Evolutionary conservation across 2,329 filamentous ascomycete species (phyloP), one percentile per base, ranked within the genome.

Genomic region (Botrytis medusae): DNA sequence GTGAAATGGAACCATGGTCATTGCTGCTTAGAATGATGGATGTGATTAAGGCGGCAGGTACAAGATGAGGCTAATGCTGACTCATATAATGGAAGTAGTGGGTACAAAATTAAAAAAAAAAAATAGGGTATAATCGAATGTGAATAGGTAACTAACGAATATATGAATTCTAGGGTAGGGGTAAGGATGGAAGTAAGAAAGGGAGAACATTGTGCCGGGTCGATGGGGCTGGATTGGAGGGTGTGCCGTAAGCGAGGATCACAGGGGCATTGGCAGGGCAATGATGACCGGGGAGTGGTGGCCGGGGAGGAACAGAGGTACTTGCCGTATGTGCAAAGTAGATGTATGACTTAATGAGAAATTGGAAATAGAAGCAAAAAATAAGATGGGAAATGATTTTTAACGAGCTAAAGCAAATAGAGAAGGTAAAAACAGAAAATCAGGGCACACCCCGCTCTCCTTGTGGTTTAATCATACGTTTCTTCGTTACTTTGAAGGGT

Each of bases 201-300:
- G 71, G 71, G 46, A 48, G 62, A 72, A 68, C 40, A 48, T 72
- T 72, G n/a, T 59, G 48, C 71, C 71, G 71, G 71, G 29, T 68
- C 22, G n/a, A 59, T 51, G 48, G 69, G 69, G 62, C 62, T 61
- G 48, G 63, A 51, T 37, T 51, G 63, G 60, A n/a, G 44, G 42
- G 44, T 51, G 46, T 65, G 4, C 18, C 25, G 37, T 68, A 72
- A 68, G 62, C 71, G 71, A 72, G 48, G 8, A 29, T 6, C 46
- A 42, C 60, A 64, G 44, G 42, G 37, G 60, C 4, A 29, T 42
- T 2, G 37, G 54, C 60, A 37, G 61, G 61, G 61, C 12, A 63
- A 10, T 44, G 54, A 29, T 32, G 34, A 18, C 65, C 51, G 40
- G 40, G 61, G 18, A 64, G 40, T 32, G 42, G 29, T 48, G 42